Evolutionary conservation across 768 basidiomycete genomes (phyloP).

Genomic region (Leccinellum albellum): DNA sequence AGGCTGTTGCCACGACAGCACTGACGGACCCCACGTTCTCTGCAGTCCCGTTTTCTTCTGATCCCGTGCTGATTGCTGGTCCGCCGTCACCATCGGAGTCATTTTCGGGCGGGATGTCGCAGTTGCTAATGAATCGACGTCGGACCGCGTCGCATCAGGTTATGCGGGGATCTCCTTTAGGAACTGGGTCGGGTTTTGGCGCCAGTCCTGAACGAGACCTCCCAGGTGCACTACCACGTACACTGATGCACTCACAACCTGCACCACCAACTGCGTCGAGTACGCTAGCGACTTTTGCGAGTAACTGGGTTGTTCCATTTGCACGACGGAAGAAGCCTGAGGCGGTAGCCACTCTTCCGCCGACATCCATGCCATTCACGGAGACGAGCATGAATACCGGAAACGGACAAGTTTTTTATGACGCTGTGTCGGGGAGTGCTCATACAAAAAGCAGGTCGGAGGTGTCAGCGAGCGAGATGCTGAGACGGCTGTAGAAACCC

Average conservation of each 20-base stretch:
- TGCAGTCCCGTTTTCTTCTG: constrained; percentile 38
- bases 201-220: not conserved
- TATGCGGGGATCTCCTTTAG: constrained; percentile 47
- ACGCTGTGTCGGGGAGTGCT: constrained; percentile 12
- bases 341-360: constrained; percentile 1
- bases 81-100: constrained; percentile 63
- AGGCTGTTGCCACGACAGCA: constrained; percentile 67
- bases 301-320: constrained; percentile 64
- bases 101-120: constrained; percentile 57
- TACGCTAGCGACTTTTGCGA: constrained; percentile 56
- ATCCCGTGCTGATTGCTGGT: constrained; percentile 27
- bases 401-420: constrained; percentile 21
- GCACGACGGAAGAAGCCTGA: constrained; percentile 46
- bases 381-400: constrained; percentile 17
- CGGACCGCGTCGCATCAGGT: constrained; percentile 61
- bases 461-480: constrained; percentile 39
- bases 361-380: constrained; percentile 3
- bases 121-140: constrained; percentile 41
- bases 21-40: constrained; percentile 52
- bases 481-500: constrained; percentile 23
- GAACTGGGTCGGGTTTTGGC: constrained; percentile 10
- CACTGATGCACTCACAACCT: constrained; percentile 1
- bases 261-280: constrained; percentile 41
- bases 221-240: constrained; percentile 5
- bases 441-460: constrained; percentile 10